A percentile compares a stretch with the other conserved stretches of the same genome.
Conservation (phyloP, 2,329 filamentous ascomycete species). For the Hymenoscyphus salicellus region DNA sequence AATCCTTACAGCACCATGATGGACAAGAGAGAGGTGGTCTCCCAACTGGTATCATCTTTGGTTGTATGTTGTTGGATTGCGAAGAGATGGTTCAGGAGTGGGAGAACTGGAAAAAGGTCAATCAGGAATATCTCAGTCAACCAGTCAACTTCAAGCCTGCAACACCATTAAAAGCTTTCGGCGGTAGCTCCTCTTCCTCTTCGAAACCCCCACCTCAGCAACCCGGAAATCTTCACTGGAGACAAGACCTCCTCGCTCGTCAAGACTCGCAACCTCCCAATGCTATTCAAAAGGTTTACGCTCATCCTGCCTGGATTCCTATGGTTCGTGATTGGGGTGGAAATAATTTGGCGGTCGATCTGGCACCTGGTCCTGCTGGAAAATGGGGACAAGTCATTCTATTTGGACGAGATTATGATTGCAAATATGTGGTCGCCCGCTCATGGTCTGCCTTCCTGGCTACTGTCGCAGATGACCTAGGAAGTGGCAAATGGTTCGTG, state of each 20-base stretch:
- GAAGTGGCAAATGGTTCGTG: conserved; percentile 84
- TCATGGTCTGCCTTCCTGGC: conserved; percentile 90
- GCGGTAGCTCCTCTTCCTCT: conserved; percentile 63
- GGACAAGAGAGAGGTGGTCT: conserved; percentile 93
- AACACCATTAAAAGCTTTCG: conserved; percentile 68
- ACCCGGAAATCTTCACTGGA: conserved; percentile 65
- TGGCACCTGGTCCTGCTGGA: conserved; percentile 84
- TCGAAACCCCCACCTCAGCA: conserved; percentile 56
- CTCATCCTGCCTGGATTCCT: conserved; percentile 93
- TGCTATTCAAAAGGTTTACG: conserved; percentile 87
- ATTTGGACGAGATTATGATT: conserved; percentile 96
- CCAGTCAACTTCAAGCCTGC: conserved; percentile 57
- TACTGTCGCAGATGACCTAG: conserved; percentile 83
- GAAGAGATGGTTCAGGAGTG: conserved; percentile 98
- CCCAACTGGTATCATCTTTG: conserved; percentile 89
- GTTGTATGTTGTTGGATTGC: conserved; percentile 93
- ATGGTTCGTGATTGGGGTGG: conserved; percentile 96
- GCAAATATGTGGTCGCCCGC: conserved; percentile 91
- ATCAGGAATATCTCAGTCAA: conserved; percentile 72
- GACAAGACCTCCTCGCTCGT: conserved; percentile 75
- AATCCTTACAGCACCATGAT: conserved; percentile 87
- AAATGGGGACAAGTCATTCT: conserved; percentile 96
- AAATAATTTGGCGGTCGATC: conserved; percentile 91
- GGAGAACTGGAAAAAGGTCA: conserved; percentile 93
- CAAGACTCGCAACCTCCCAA: conserved; percentile 87